These are phyloP conservation scores for Suaeda aralocaspica DNA, from an alignment of 148 eudicot genomes.

Conservation along the genomic window DNA sequence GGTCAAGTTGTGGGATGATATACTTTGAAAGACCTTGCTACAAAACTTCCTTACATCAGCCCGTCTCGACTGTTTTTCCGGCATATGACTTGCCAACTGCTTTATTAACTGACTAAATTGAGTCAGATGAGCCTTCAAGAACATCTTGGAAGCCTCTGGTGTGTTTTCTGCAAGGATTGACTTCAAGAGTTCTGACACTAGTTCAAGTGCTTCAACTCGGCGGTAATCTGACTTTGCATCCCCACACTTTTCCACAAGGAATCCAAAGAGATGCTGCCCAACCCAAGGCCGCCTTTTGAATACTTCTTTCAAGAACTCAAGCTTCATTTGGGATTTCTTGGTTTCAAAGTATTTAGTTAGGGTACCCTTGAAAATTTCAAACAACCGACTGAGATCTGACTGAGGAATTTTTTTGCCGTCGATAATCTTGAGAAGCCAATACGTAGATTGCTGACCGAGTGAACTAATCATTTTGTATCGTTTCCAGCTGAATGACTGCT, in stretches of 20 bases:
- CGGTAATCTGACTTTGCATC: slow-evolving; percentile 59
- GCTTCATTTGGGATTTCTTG: slow-evolving; percentile 72
- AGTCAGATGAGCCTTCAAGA: slow-evolving; percentile 45
- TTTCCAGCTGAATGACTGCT: slow-evolving; percentile 53
- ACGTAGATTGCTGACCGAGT: slow-evolving; percentile 69
- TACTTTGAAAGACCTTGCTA: slow-evolving; percentile 46
- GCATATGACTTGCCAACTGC: slow-evolving; percentile 58
- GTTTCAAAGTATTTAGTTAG: slow-evolving; percentile 57
- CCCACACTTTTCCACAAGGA: slow-evolving; percentile 59
- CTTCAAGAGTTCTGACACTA: slow-evolving; percentile 52
- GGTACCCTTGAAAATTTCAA: slow-evolving; percentile 47
- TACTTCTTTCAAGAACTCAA: slow-evolving; percentile 69
- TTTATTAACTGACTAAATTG: slow-evolving; percentile 45
- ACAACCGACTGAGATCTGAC: slow-evolving; percentile 48
- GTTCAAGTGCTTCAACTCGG: slow-evolving; percentile 73
- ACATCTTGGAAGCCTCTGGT: slow-evolving; percentile 30
- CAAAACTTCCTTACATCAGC: slow-evolving; percentile 82
- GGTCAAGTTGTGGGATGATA: slow-evolving; percentile 41
- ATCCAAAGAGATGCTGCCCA: slow-evolving; percentile 60
- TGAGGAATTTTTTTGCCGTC: slow-evolving; percentile 58
- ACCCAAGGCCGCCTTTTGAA: slow-evolving; percentile 83
- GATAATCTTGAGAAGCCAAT: slow-evolving; percentile 79
- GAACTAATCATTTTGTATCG: slow-evolving; percentile 62
- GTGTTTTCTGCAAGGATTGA: slow-evolving; percentile 35
- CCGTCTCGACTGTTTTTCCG: slow-evolving; percentile 71